These are phyloP conservation scores for Fusarium proliferatum DNA, from an alignment of 2,329 filamentous ascomycete genomes.

Conservation along the genomic window DNA sequence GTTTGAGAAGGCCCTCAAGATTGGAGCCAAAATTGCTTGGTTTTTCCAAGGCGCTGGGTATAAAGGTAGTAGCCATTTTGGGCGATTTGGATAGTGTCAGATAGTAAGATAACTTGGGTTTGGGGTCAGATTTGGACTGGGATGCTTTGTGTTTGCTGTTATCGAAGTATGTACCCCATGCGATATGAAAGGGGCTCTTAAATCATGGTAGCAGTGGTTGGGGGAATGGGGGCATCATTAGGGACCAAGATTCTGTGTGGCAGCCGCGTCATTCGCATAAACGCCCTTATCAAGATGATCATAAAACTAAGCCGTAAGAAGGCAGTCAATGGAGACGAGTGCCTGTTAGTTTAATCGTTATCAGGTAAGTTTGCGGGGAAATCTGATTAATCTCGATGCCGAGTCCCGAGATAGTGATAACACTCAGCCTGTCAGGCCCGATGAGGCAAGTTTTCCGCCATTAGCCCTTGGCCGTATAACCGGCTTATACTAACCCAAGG, in stretches of 20 bases:
- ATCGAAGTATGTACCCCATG: not conserved
- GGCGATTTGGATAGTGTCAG: not conserved
- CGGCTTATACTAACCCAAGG: not conserved
- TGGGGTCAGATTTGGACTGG: not conserved
- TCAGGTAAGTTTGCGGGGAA: not conserved
- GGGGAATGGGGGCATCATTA: not conserved
- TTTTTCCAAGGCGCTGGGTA: not conserved
- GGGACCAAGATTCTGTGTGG: not conserved
- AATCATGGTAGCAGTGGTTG: not conserved
- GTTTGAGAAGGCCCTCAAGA: not conserved
- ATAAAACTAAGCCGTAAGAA: not conserved
- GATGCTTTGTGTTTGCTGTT: not conserved
- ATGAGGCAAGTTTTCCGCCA: not conserved
- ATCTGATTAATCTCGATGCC: not conserved
- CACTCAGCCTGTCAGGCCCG: not conserved
- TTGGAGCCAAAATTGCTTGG: not conserved
- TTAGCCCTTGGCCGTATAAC: accelerated
- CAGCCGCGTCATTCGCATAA: not conserved
- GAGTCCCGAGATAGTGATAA: not conserved
- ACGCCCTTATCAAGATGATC: not conserved
- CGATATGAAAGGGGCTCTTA: not conserved
- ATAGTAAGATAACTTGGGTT: not conserved
- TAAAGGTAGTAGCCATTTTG: not conserved
- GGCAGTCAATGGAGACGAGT: not conserved
- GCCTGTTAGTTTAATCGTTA: not conserved